Evolutionary conservation across 441 rosid genomes (phyloP), one percentile per base, ranked within the genome.

Genomic region (Euphorbia corollata): DNA sequence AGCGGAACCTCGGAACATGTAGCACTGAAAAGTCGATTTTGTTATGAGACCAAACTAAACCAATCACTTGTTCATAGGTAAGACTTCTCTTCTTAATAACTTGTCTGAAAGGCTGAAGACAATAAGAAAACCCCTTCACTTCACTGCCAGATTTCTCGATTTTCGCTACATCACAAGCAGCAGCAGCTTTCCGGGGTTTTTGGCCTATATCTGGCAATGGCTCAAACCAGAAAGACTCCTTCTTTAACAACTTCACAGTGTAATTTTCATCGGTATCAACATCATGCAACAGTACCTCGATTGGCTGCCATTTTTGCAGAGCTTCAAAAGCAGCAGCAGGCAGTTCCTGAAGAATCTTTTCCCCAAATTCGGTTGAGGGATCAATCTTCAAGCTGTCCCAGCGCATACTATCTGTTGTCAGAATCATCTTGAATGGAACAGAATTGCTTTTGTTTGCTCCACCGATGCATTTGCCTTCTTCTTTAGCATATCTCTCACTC

Each of bases 221-320:
- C 8, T 79, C 77, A 20, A 76, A 79, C 80, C 78, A 79, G 16
- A 80, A 80, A 0, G 75, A 50, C 55, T 76, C 69, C 38, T 79
- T 79, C 72, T 77, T 74, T 23, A 34, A 66, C 34, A 80, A 68
- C 0, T 69, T 70, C 23, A 58, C 71, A 51, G 45, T 67, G 55
- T 74, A 76, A n/a, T 54, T 69, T 54, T 74, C 79, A 1, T 66
- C 0, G n/a, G 70, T 72, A 43, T 74, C 77, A 15, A 64, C 59
- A 51, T 80, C 77, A 39, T 61, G 22, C 1, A 74, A 61, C 43
- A 45, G 39, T 50, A 74, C 7, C 32, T 80, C 65, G 24, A 74
- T 16, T 16, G 80, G 69, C 30, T 39, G 24, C 73, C 66, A 54
- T 0, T 51, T 47, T 2, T 63, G 74, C 32, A 77, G 62, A 36